Evolutionary conservation across 73 alveolate species (phyloP).

Genomic region (Symbiodinium natans): DNA sequence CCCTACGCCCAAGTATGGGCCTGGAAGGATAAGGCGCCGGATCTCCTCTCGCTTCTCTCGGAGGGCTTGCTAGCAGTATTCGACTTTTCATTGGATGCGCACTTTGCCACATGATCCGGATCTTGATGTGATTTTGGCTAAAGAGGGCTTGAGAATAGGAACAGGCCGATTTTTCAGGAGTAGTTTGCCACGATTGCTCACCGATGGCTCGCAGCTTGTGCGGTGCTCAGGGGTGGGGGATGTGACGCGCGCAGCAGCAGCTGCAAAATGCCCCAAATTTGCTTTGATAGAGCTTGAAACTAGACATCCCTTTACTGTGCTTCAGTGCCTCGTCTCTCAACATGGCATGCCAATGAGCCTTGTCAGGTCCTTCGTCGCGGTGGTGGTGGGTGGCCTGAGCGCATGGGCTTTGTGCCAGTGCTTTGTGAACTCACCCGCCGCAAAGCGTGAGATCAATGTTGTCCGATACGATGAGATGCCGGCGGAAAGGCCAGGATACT

Average conservation of each 20-base stretch:
- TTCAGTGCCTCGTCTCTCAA: not conserved
- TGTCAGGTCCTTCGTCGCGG: not conserved
- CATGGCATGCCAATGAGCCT: not conserved
- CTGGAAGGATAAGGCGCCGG: not conserved
- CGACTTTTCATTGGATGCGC: too few species aligned
- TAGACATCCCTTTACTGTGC: not conserved
- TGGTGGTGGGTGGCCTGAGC: not conserved
- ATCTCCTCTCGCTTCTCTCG: too few species aligned
- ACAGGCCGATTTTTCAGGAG: not conserved
- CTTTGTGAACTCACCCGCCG: not conserved
- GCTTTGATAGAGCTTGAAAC: too few species aligned
- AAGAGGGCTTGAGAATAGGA: not conserved
- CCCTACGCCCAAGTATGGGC: not conserved
- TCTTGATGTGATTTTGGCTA: not conserved
- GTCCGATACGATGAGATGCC: not conserved
- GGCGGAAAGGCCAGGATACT: not conserved
- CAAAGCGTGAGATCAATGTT: not conserved
- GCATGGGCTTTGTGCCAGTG: not conserved
- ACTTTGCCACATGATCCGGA: too few species aligned
- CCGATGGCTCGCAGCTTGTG: not conserved
- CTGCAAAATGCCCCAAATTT: too few species aligned
- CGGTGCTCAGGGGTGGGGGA: not conserved
- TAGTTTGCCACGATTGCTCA: not conserved
- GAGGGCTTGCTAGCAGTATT: too few species aligned
- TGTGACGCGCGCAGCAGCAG: too few species aligned